Conservation (phyloP, 306 rosid species). For the Inga leiocalycina region DNA sequence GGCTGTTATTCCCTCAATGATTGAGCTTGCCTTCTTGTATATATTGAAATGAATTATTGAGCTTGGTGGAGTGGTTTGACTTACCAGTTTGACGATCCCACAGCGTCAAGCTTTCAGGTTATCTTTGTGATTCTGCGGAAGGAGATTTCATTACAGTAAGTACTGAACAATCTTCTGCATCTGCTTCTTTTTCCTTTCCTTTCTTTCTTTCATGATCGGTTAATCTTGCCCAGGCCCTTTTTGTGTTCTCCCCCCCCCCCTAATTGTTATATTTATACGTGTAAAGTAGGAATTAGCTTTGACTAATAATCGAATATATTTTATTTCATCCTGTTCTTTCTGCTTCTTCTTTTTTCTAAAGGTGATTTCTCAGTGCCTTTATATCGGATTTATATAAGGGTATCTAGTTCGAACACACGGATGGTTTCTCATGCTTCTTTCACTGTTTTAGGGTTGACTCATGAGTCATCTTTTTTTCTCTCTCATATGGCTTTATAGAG, state of each 20-base stretch:
- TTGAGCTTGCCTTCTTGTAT: background rate
- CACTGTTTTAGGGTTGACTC: background rate
- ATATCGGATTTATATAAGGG: background rate
- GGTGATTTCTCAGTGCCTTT: background rate
- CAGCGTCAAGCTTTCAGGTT: background rate
- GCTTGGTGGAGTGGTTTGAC: constrained; percentile 5
- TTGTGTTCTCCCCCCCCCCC: background rate
- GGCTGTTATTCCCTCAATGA: constrained; percentile 1
- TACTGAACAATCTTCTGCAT: background rate
- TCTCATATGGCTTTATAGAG: background rate
- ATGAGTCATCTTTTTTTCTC: background rate
- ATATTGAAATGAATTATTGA: background rate
- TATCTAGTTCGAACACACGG: background rate
- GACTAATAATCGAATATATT: background rate
- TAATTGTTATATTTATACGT: background rate
- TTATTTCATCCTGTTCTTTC: background rate
- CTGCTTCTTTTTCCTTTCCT: background rate
- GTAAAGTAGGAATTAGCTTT: background rate
- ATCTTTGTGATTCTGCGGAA: background rate
- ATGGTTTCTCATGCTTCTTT: background rate
- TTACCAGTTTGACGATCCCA: background rate
- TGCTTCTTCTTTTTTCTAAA: background rate
- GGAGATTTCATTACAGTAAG: constrained; percentile 17
- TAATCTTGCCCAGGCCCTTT: background rate
- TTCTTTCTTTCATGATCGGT: background rate